Base-by-base conservation (phyloP, 1,139 yeast species). In the Debaryomycetaceae sp. region DNA sequence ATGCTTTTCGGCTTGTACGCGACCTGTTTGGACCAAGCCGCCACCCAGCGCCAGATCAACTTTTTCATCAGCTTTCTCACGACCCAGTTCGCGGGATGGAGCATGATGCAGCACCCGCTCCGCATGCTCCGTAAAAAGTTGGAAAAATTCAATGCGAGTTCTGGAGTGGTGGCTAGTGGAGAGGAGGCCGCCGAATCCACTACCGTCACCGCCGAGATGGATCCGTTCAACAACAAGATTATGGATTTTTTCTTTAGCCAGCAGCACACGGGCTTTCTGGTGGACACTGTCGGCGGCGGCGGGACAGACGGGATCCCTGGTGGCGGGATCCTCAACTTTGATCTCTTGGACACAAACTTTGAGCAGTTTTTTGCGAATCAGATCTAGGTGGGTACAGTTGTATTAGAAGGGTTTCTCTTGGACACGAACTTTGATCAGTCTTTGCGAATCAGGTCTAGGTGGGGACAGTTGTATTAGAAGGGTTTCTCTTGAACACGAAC, bases 201-300 rank as follows among this genome's bases (percentile, higher is more conserved):
- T 18, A 10, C 8, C 20, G 15, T 12, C 5, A 12, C 21, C 3
- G 13, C 27, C 10, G 13, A 12, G 4, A n/a, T 19, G n/a, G 28
- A 26, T 11, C 29, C 29, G n/a, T 27, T 27, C 15, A 16, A 22
- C 15, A 27, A 27, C 10, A n/a, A n/a, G n/a, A 27, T 27, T 26
- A 16, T 27, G 13, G 26, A 27, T 13, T 22, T 26, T 10, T 15
- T 27, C n/a, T 27, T 27, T 16, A 27, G 19, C 16, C 29, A 27
- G 26, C 29, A 27, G 14, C 25, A 23, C 15, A 12, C 26, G 7
- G 26, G 21, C 3, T 23, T 16, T 12, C 12, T 21, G 6, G 10
- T 13, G 11, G 10, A 13, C 14, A 10, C 22, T 7, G 13, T 15
- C 8, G 25, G 11, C 7, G 24, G n/a, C 6, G 18, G 7, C 8